Evolutionary conservation across 208 protist species (phyloP), one percentile per base, ranked within the genome.

Genomic region (Endotrypanum monterogeii): DNA sequence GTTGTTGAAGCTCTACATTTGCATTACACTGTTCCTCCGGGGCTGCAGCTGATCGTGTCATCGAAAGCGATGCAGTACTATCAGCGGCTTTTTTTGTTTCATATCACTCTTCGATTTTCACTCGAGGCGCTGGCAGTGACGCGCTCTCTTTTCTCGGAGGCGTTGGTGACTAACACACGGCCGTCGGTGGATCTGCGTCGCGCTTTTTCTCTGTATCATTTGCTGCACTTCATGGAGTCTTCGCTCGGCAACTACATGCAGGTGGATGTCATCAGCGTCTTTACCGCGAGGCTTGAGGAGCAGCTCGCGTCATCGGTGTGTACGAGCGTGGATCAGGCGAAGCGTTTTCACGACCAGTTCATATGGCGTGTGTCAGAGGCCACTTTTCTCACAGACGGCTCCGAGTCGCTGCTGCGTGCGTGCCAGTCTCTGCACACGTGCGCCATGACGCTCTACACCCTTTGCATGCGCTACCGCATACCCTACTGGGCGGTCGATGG

Each of bases 301-400:
- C 70, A 78, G 54, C 71, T 88, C 55, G 50, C 63, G 25, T 74
- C 76, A 30, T 50, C 82, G 46, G 62, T 70, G 35, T 96, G 89
- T 73, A 77, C 70, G 18, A 89, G 85, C 73, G 87, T 96, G 28
- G 81, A 91, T 57, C 86, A 96, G 71, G 91, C 91, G 3, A 91
- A 91, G 61, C 83, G 71, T 55, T 80, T 82, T 28, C 88, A 93
- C 73, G 89, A 94, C 73, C 82, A 80, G n/a, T 94, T 90, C 46
- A 82, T 96, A 11, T 96, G 91, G 91, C 63, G 74, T 50, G 78
- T 94, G 23, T 73, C 89, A 25, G 89, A 96, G 67, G 89, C 83
- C 4, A 87, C 79, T 48, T 93, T 96, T 48, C 79, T 93, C 30
- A 86, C 87, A 3, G 83, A 87, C 35, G 85, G 83, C 56, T 83